Conservation (phyloP, 345 rosid species). For the Trapa incisa region DNA sequence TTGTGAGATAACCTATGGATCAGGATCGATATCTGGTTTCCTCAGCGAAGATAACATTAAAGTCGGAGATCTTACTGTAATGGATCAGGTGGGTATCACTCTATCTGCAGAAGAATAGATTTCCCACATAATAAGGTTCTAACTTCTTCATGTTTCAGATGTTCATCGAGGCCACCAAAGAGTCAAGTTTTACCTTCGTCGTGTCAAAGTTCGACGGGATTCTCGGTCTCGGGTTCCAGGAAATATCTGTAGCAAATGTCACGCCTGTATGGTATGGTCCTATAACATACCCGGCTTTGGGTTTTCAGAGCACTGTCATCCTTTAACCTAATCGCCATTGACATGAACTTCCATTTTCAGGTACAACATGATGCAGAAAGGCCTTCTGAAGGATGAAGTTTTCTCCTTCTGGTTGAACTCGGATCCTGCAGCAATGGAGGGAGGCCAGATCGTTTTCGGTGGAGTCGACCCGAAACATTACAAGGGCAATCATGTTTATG, state of each 20-base stretch:
- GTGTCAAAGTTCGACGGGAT: slow-evolving; percentile 71
- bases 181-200: slow-evolving; percentile 41
- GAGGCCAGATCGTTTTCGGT: slow-evolving; percentile 83
- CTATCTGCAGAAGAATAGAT: neutral
- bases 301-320: neutral
- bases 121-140: neutral
- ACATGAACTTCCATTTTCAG: slow-evolving; percentile 15
- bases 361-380: slow-evolving; percentile 61
- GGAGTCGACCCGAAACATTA: slow-evolving; percentile 54
- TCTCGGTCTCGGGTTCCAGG: slow-evolving; percentile 70
- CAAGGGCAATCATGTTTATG: slow-evolving; percentile 61
- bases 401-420: slow-evolving; percentile 79
- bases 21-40: slow-evolving; percentile 66
- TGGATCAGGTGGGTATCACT: slow-evolving; percentile 39
- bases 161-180: slow-evolving; percentile 61
- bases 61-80: slow-evolving; percentile 53
- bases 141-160: slow-evolving; percentile 22
- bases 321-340: neutral
- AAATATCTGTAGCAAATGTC: slow-evolving; percentile 53
- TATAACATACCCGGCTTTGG: neutral
- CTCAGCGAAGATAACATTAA: slow-evolving; percentile 58
- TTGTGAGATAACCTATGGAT: slow-evolving; percentile 52
- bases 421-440: slow-evolving; percentile 28
- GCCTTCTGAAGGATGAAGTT: slow-evolving; percentile 35
- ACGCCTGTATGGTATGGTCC: slow-evolving; percentile 51